A percentile compares a stretch with the other conserved stretches of the same genome.
Conservation (phyloP, 176 grass and related monocot genomes). For the Triticum dicoccoides region DNA sequence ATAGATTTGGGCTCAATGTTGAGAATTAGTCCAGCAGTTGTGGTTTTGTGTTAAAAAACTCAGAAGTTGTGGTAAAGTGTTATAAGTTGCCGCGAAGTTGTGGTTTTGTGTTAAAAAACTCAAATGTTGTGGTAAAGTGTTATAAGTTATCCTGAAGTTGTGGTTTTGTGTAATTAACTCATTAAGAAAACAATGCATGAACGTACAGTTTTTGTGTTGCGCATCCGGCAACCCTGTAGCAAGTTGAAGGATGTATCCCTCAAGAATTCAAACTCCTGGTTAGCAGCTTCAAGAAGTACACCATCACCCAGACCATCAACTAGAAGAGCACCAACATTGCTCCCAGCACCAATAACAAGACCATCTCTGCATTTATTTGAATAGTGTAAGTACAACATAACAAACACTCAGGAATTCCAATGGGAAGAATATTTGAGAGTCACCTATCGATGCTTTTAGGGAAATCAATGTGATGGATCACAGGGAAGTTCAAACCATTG, state of each 20-base stretch:
- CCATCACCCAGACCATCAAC: constrained; percentile 97
- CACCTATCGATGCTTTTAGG: constrained; percentile 66
- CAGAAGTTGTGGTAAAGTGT: no score
- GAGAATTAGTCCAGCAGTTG: no score
- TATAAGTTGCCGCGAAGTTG: no score
- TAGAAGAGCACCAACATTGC: constrained; percentile 80
- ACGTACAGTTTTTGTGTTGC: constrained; percentile 99
- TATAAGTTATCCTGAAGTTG: no score
- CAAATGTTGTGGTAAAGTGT: no score
- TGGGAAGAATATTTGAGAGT: neutral
- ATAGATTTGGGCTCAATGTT: no score
- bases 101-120: no score
- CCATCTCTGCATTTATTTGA: constrained; percentile 67
- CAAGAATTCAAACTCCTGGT: constrained; percentile 86
- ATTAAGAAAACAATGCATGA: neutral
- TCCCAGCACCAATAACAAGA: constrained; percentile 86
- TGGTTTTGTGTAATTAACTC: no score
- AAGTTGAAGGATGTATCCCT: constrained; percentile 97
- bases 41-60: no score
- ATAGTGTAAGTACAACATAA: constrained; percentile 31
- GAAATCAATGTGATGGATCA: constrained; percentile 89
- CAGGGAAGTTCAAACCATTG: constrained; percentile 76
- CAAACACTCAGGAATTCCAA: neutral
- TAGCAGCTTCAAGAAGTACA: constrained; percentile 73
- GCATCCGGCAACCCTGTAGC: constrained; percentile 97